Conservation (phyloP, 139 green algal species). For the Closterium sp. region DNA sequence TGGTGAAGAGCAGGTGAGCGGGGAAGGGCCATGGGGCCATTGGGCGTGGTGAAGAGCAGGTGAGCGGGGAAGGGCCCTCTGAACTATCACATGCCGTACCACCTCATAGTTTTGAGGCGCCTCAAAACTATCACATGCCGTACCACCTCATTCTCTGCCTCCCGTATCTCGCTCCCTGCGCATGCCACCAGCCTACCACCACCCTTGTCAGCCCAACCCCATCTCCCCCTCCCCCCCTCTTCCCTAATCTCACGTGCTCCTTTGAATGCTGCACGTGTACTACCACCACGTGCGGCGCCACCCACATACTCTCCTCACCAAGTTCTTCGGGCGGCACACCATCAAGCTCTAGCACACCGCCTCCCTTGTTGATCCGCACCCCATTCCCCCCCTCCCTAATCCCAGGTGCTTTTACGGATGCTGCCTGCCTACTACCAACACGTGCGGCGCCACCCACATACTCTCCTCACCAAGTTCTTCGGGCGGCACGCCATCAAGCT, state of each 20-base stretch:
- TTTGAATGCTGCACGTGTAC: conserved; percentile 82
- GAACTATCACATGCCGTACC: no score
- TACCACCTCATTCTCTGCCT: no score
- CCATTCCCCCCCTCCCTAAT: neutral
- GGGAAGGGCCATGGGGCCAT: no score
- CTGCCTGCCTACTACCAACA: conserved; percentile 78
- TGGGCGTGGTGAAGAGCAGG: no score
- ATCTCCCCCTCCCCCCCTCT: neutral
- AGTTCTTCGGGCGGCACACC: conserved; percentile 77
- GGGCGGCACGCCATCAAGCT: conserved; percentile 60
- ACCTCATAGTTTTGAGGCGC: no score
- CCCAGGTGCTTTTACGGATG: conserved; percentile 69
- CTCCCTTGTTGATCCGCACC: no score
- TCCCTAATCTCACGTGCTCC: conserved; percentile 59
- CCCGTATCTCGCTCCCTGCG: no score
- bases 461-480: conserved; percentile 87
- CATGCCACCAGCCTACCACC: no score
- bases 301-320: conserved; percentile 74
- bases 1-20: conserved; percentile 60
- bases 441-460: conserved; percentile 64
- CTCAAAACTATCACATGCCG: no score
- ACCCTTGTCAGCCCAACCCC: no score
- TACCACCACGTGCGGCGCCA: conserved; percentile 69
- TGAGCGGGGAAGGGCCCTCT: no score
- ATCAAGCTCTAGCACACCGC: neutral